phyloP scores from a whole-genome alignment of 75 land plant species.

The Pinus taeda region DNA sequence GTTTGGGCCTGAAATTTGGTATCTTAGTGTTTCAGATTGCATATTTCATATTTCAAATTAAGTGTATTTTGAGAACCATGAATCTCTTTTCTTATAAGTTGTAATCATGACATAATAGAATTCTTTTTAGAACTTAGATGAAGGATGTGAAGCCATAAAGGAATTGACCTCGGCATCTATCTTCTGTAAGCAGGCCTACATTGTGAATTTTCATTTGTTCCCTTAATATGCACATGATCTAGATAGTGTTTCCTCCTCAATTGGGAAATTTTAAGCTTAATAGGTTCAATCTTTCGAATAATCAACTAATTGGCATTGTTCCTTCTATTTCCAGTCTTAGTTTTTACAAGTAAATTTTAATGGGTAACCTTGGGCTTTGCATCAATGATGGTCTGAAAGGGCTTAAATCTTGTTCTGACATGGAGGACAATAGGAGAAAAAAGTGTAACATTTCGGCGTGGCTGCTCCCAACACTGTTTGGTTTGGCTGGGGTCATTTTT shows the following conservation, averaged over 20 bases:
- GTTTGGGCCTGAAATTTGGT: too few relatives aligned
- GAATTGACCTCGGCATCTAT: too few relatives aligned
- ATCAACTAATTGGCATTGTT: constrained; percentile 36
- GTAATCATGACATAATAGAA: too few relatives aligned
- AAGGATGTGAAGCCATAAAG: too few relatives aligned
- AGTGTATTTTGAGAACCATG: too few relatives aligned
- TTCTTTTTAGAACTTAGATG: too few relatives aligned
- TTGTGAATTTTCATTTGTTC: too few relatives aligned
- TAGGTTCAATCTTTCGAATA: constrained; percentile 39
- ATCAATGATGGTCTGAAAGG: constrained; percentile 2
- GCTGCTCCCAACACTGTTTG: background rate
- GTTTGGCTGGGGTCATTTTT: constrained; percentile 9
- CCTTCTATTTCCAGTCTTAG: constrained; percentile 28
- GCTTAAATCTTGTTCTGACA: background rate
- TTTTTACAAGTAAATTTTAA: constrained; percentile 15
- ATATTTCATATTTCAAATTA: too few relatives aligned
- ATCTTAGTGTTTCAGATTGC: too few relatives aligned
- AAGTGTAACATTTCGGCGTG: constrained; percentile 4
- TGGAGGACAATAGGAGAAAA: background rate
- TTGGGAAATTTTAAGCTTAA: constrained; percentile 41
- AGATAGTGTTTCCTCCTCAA: background rate
- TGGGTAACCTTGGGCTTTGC: constrained; percentile 38
- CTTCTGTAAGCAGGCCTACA: too few relatives aligned
- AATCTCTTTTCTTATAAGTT: too few relatives aligned
- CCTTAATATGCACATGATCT: too few relatives aligned